phyloP scores from a whole-genome alignment of 768 basidiomycete genomes.

The Russula brevipes region DNA sequence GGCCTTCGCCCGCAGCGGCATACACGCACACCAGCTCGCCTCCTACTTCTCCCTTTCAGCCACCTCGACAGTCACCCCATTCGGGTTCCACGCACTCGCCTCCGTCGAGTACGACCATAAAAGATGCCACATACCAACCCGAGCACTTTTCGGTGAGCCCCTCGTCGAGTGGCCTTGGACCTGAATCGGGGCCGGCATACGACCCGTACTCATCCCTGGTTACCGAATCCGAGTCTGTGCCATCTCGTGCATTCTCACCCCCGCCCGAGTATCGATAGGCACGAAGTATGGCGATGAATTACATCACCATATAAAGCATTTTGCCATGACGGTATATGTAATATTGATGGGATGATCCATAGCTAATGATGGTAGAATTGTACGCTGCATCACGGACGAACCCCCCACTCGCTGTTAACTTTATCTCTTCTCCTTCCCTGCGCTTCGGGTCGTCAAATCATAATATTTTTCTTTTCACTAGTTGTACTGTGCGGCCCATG shows the following conservation, averaged over 20 bases:
- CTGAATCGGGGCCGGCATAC: neutral
- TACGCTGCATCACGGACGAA: conserved; percentile 3
- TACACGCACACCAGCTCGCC: neutral
- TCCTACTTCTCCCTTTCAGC: neutral
- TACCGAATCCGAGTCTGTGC: neutral
- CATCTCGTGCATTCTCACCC: neutral
- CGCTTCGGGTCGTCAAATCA: neutral
- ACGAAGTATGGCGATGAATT: neutral
- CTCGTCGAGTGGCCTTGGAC: neutral
- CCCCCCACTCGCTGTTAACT: neutral
- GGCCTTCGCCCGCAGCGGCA: neutral
- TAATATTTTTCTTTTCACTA: neutral
- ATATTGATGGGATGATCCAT: neutral
- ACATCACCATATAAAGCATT: neutral
- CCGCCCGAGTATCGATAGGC: conserved; percentile 12
- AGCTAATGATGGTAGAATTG: neutral
- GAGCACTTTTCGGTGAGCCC: neutral
- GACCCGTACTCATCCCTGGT: neutral
- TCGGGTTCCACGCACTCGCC: neutral
- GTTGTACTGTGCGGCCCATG: no score
- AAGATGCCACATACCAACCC: neutral
- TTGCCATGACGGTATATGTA: neutral
- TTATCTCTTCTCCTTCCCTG: neutral
- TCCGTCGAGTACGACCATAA: neutral
- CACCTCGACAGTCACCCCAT: neutral